Conservation (phyloP, 768 basidiomycete genomes). For the Termitomyces sp. region DNA sequence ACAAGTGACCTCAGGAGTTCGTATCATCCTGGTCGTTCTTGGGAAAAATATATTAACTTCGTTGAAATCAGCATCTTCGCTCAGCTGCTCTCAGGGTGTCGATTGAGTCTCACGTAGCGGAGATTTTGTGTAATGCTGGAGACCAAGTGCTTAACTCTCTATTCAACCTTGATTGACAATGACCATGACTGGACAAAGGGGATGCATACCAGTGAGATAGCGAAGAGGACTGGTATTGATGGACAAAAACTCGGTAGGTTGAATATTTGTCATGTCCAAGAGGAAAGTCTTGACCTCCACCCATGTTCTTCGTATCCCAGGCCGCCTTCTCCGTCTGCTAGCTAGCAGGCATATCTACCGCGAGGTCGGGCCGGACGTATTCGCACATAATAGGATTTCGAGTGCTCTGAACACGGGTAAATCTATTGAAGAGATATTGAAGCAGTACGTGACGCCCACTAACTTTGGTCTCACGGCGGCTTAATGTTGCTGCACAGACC, state of each 20-base stretch:
- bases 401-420: constrained; percentile 25
- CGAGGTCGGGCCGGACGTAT: constrained; percentile 29
- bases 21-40: neutral
- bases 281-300: neutral
- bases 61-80: constrained; percentile 15
- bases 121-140: constrained; percentile 28
- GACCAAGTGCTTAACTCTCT: constrained; percentile 15
- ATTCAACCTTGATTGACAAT: neutral
- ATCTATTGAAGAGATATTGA: constrained; percentile 19
- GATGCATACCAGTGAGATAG: constrained; percentile 32
- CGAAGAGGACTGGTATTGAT: constrained; percentile 24
- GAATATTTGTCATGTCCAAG: neutral
- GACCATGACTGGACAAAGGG: constrained; percentile 18
- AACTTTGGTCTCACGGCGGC: too few relatives aligned
- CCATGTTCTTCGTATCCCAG: constrained; percentile 3
- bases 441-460: constrained; percentile 16
- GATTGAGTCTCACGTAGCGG: constrained; percentile 20
- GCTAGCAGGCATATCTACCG: constrained; percentile 29
- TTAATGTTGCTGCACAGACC: constrained; percentile 13
- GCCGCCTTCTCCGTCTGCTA: constrained; percentile 27
- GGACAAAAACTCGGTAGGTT: constrained; percentile 28
- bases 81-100: constrained; percentile 20
- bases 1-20: constrained; percentile 18
- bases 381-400: constrained; percentile 29
- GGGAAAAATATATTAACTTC: neutral